Conservation (phyloP, 148 eudicot species). For the Cornus controversa region DNA sequence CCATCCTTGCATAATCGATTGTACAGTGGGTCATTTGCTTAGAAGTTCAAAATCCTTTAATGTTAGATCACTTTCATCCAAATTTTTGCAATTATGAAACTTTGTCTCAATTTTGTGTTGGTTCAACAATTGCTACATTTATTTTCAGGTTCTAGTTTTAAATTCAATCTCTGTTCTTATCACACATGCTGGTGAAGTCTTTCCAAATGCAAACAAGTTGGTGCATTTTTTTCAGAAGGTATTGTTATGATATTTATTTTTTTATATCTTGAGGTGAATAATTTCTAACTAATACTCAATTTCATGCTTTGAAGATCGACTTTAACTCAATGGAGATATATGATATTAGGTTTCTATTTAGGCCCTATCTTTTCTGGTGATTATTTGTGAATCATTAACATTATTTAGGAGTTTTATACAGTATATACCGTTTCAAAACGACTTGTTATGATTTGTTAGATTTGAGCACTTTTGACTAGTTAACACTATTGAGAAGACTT, state of each 20-base stretch:
- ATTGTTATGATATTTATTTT: slow-evolving; percentile 9
- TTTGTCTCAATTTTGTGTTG: neutral
- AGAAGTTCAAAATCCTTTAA: neutral
- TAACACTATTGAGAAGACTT: neutral
- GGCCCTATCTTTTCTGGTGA: too few species aligned
- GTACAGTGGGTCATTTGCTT: neutral
- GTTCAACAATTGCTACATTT: neutral
- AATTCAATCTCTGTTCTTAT: slow-evolving; percentile 84
- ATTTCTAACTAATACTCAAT: too few species aligned
- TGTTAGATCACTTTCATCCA: neutral
- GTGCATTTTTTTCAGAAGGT: slow-evolving; percentile 89
- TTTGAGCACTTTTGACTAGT: neutral
- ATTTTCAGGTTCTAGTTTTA: slow-evolving; percentile 87
- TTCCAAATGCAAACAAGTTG: slow-evolving; percentile 75
- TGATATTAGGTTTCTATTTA: too few species aligned
- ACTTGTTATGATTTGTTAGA: neutral
- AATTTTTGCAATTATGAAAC: neutral
- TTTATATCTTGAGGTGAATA: too few species aligned
- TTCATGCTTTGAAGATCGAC: too few species aligned
- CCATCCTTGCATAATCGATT: too few species aligned
- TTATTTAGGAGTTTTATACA: too few species aligned
- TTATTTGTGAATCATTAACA: too few species aligned
- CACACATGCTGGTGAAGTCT: slow-evolving; percentile 66
- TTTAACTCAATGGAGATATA: too few species aligned
- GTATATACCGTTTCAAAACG: too few species aligned